Percentiles rank a stretch among this genome's conserved stretches.
Conservation (phyloP, 2,329 filamentous ascomycete genomes). For the Fusarium robinianum region DNA sequence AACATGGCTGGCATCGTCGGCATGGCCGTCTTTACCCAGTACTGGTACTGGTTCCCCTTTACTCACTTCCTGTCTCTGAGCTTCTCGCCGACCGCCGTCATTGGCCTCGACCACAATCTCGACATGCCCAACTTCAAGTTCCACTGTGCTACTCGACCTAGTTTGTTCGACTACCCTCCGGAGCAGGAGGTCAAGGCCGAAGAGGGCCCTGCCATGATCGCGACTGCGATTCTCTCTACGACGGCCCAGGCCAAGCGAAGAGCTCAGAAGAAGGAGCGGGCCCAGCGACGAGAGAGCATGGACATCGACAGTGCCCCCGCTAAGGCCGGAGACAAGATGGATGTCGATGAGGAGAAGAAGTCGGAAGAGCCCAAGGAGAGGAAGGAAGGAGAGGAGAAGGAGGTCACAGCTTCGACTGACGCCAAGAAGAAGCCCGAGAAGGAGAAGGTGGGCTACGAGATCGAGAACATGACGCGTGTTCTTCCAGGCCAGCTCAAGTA, state of each 20-base stretch:
- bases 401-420: slow-evolving; percentile 56
- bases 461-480: slow-evolving; percentile 96
- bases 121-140: slow-evolving; percentile 95
- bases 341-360: slow-evolving; percentile 70
- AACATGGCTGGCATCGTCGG: slow-evolving; percentile 99
- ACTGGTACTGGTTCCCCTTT: slow-evolving; percentile 99
- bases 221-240: slow-evolving; percentile 93
- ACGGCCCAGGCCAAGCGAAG: slow-evolving; percentile 96
- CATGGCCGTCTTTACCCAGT: slow-evolving; percentile 97
- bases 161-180: slow-evolving; percentile 96
- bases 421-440: slow-evolving; percentile 90
- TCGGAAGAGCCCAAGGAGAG: slow-evolving; percentile 60
- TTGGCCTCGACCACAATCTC: slow-evolving; percentile 90
- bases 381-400: slow-evolving; percentile 65
- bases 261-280: slow-evolving; percentile 90
- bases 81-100: slow-evolving; percentile 96
- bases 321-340: slow-evolving; percentile 81
- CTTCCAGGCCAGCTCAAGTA: slow-evolving; percentile 93
- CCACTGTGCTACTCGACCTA: slow-evolving; percentile 91
- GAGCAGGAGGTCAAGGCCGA: slow-evolving; percentile 95
- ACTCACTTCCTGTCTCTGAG: slow-evolving; percentile 96
- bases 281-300: slow-evolving; percentile 91
- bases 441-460: slow-evolving; percentile 94
- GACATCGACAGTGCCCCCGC: slow-evolving; percentile 79
- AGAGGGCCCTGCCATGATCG: slow-evolving; percentile 90